A percentile compares a stretch with the other conserved stretches of the same genome.
These are phyloP conservation scores for Rhinocladiella similis DNA, from an alignment of 2,329 filamentous ascomycete species.

Conservation along the genomic window DNA sequence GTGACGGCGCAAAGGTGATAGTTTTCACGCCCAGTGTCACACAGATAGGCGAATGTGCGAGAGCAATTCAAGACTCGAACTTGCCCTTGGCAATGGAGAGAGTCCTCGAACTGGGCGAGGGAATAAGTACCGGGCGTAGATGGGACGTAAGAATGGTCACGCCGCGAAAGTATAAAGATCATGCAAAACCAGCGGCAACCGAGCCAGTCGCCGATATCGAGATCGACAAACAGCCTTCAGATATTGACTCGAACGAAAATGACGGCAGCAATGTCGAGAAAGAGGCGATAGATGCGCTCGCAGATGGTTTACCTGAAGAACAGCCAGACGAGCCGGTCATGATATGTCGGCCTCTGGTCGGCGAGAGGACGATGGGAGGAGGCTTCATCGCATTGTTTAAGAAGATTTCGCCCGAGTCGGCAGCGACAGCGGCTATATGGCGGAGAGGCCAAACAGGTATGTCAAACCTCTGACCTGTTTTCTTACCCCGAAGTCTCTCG, in stretches of 20 bases:
- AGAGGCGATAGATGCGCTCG: not conserved
- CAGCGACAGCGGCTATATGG: slow-evolving; percentile 9
- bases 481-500: no score
- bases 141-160: slow-evolving; percentile 49
- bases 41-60: slow-evolving; percentile 68
- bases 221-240: slow-evolving; percentile 20
- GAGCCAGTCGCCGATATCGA: not conserved
- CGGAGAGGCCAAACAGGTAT: slow-evolving; percentile 14
- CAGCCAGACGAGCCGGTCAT: slow-evolving; percentile 39
- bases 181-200: not conserved
- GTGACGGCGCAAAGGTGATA: slow-evolving; percentile 63
- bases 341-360: slow-evolving; percentile 56
- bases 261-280: not conserved
- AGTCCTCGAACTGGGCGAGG: slow-evolving; percentile 47
- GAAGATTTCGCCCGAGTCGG: slow-evolving; percentile 31
- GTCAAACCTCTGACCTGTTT: no score
- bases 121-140: slow-evolving; percentile 46
- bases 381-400: slow-evolving; percentile 55
- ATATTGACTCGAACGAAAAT: not conserved
- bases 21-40: slow-evolving; percentile 78
- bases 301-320: not conserved
- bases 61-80: slow-evolving; percentile 52
- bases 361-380: slow-evolving; percentile 47
- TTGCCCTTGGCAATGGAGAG: slow-evolving; percentile 55
- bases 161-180: slow-evolving; percentile 11